Conservation (phyloP, 1,139 yeast genomes). For the Scheffersomyces insectosa region DNA sequence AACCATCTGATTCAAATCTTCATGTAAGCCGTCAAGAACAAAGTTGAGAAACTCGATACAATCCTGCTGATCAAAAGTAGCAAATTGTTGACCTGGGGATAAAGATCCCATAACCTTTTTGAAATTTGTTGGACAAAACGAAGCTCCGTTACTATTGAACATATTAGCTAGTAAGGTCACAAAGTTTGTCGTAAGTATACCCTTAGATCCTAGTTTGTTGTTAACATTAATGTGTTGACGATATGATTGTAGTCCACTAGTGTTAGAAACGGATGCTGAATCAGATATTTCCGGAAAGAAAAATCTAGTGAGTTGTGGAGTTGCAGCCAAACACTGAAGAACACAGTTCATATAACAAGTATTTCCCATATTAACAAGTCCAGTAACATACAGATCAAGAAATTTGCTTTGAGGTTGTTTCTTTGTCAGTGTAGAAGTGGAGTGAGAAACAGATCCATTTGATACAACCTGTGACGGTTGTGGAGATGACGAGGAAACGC, state of each 20-base stretch:
- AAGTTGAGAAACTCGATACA: constrained; percentile 89
- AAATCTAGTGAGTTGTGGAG: constrained; percentile 43
- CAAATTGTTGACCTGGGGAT: constrained; percentile 62
- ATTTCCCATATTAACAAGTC: constrained; percentile 81
- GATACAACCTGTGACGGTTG: neutral
- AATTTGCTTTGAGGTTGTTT: constrained; percentile 19
- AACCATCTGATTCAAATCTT: constrained; percentile 73
- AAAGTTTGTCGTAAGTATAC: constrained; percentile 73
- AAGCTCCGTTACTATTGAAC: constrained; percentile 49
- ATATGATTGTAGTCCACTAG: constrained; percentile 43
- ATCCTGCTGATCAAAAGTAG: constrained; percentile 86
- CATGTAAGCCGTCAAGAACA: constrained; percentile 81
- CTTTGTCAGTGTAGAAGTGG: neutral
- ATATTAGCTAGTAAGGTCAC: constrained; percentile 64
- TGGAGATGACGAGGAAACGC: neutral
- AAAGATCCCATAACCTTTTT: constrained; percentile 67
- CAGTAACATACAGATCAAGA: constrained; percentile 45
- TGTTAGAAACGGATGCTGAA: constrained; percentile 12
- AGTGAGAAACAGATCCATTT: neutral
- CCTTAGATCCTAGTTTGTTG: constrained; percentile 81
- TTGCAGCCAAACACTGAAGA: constrained; percentile 71
- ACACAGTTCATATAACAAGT: constrained; percentile 94
- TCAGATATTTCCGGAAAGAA: constrained; percentile 32
- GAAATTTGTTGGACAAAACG: constrained; percentile 57
- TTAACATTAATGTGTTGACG: constrained; percentile 71